A percentile compares a stretch with the other conserved stretches of the same genome.
phyloP scores from a whole-genome alignment of 2,329 filamentous ascomycete species.

The Exophiala aquamarina region DNA sequence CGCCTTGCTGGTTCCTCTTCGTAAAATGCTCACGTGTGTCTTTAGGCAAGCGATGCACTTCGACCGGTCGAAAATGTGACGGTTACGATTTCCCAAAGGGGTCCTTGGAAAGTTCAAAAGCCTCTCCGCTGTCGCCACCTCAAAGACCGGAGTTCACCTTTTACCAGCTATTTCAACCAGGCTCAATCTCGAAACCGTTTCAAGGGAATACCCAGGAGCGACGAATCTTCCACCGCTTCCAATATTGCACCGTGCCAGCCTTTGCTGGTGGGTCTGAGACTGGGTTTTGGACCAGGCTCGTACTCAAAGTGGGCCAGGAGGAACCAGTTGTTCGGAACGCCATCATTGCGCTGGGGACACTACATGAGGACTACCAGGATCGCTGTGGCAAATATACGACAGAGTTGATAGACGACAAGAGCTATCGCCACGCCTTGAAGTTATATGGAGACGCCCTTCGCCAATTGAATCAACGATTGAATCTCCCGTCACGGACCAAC shows the following conservation, averaged over 20 bases:
- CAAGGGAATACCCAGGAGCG: conserved; percentile 54
- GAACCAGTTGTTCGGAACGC: conserved; percentile 64
- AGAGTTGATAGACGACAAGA: conserved; percentile 54
- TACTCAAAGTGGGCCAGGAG: conserved; percentile 63
- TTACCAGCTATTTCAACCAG: conserved; percentile 22
- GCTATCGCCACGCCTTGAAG: conserved; percentile 48
- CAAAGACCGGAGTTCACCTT: conserved; percentile 3
- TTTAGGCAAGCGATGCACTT: conserved; percentile 56
- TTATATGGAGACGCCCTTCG: conserved; percentile 60
- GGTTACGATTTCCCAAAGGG: conserved; percentile 53
- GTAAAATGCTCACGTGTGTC: conserved; percentile 20
- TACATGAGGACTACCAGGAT: conserved; percentile 55
- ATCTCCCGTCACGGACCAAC: conserved; percentile 44
- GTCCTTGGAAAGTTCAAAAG: conserved; percentile 9
- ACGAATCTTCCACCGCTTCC: conserved; percentile 64
- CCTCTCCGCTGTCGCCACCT: conserved; percentile 15
- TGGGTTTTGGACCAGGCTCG: conserved; percentile 63
- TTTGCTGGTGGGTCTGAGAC: conserved; percentile 68
- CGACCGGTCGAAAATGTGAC: conserved; percentile 58
- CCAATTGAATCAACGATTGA: conserved; percentile 48
- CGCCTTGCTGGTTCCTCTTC: background rate
- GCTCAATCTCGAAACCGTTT: conserved; percentile 38
- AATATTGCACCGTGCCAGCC: conserved; percentile 60
- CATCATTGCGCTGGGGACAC: conserved; percentile 64
- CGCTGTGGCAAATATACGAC: conserved; percentile 26